A percentile compares a stretch with the other conserved stretches of the same genome.
Evolutionary conservation across 1,139 yeast species (phyloP).

Genomic region (Debaryomyces psychrophilus): DNA sequence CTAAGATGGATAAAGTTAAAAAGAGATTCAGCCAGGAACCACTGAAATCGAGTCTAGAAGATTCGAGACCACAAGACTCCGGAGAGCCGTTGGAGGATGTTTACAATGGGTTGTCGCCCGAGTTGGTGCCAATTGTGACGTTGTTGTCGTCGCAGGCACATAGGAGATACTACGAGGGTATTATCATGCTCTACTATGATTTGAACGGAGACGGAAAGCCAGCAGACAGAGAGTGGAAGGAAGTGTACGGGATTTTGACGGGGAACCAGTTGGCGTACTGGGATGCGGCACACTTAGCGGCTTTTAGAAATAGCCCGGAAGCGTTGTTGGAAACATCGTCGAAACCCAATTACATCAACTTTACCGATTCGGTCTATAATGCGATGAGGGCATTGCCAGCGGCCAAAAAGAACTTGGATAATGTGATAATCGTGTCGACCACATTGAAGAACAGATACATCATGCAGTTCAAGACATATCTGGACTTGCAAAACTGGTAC

Average conservation of each 20-base stretch:
- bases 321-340: slow-evolving; percentile 57
- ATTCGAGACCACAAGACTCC: neutral
- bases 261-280: slow-evolving; percentile 93
- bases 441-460: slow-evolving; percentile 86
- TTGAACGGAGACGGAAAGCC: slow-evolving; percentile 85
- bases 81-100: neutral
- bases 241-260: slow-evolving; percentile 86
- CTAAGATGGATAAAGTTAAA: slow-evolving; percentile 4
- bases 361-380: slow-evolving; percentile 87
- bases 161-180: slow-evolving; percentile 74
- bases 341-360: slow-evolving; percentile 87
- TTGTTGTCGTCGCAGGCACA: slow-evolving; percentile 71
- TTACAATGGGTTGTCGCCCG: slow-evolving; percentile 54
- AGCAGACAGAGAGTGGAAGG: slow-evolving; percentile 82
- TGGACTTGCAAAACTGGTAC: slow-evolving; percentile 67
- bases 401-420: slow-evolving; percentile 65
- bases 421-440: slow-evolving; percentile 85
- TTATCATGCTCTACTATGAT: slow-evolving; percentile 71
- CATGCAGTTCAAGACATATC: slow-evolving; percentile 68
- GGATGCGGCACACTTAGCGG: slow-evolving; percentile 81
- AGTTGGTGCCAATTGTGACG: slow-evolving; percentile 74
- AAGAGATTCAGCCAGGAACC: slow-evolving; percentile 1
- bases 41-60: slow-evolving; percentile 2
- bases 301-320: slow-evolving; percentile 51
- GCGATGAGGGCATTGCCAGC: slow-evolving; percentile 65